phyloP scores from a whole-genome alignment of 129 eudicot genomes.

The Arctium minus region DNA sequence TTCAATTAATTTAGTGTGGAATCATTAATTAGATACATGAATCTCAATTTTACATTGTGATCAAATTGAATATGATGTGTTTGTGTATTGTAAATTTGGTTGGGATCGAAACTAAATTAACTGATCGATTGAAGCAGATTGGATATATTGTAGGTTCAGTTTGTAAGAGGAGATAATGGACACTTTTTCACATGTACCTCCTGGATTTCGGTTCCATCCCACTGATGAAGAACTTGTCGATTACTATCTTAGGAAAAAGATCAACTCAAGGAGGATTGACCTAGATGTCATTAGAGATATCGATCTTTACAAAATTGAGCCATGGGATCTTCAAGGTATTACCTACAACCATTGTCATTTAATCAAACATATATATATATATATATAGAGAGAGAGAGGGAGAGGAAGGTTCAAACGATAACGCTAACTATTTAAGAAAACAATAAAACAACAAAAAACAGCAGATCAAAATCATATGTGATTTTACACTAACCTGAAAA shows the following conservation, averaged over 20 bases:
- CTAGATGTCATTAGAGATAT: slow-evolving; percentile 81
- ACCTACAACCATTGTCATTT: background rate
- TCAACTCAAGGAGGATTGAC: slow-evolving; percentile 63
- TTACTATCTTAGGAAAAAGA: slow-evolving; percentile 78
- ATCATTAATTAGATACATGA: background rate
- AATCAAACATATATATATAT: background rate
- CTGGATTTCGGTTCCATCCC: slow-evolving; percentile 94
- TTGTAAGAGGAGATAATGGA: slow-evolving; percentile 34
- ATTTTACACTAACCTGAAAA: too few relatives aligned
- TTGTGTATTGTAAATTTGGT: background rate
- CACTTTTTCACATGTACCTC: slow-evolving; percentile 76
- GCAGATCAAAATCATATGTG: too few relatives aligned
- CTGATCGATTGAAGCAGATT: background rate
- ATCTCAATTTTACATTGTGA: background rate
- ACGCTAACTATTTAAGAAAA: too few relatives aligned
- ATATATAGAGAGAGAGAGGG: background rate
- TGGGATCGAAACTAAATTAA: background rate
- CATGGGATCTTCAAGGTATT: slow-evolving; percentile 93
- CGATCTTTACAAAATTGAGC: slow-evolving; percentile 93
- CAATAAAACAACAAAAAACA: too few relatives aligned
- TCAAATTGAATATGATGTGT: background rate
- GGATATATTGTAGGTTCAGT: slow-evolving; percentile 26
- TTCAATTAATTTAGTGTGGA: background rate
- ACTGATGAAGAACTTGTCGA: slow-evolving; percentile 96
- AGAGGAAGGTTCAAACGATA: background rate